phyloP scores from a whole-genome alignment of 441 rosid genomes.

The Gossypium armourianum region DNA sequence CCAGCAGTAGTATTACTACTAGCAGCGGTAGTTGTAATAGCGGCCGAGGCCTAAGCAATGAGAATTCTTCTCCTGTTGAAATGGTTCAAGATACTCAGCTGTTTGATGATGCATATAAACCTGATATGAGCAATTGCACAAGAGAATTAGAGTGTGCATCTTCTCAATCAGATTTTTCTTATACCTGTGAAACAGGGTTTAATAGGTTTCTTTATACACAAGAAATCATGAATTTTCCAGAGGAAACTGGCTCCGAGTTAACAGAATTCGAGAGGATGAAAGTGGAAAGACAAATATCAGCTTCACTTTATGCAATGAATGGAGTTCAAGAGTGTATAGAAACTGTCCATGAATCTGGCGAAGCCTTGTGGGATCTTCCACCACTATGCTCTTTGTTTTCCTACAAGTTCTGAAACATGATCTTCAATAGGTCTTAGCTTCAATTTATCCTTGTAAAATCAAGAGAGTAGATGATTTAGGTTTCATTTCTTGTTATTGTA shows the following conservation, averaged over 20 bases:
- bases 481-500: slow-evolving; percentile 10
- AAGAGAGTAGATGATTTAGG: slow-evolving; percentile 3
- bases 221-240: slow-evolving; percentile 39
- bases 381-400: slow-evolving; percentile 36
- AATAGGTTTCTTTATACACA: slow-evolving; percentile 39
- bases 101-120: slow-evolving; percentile 45
- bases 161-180: slow-evolving; percentile 24
- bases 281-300: slow-evolving; percentile 62
- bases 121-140: slow-evolving; percentile 42
- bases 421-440: neutral
- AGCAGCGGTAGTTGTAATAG: slow-evolving; percentile 17
- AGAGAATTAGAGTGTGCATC: slow-evolving; percentile 25
- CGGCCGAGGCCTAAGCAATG: slow-evolving; percentile 15
- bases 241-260: slow-evolving; percentile 22
- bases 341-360: slow-evolving; percentile 35
- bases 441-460: neutral
- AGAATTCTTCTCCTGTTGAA: slow-evolving; percentile 19
- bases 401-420: neutral
- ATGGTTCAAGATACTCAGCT: slow-evolving; percentile 21
- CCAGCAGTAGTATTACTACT: slow-evolving; percentile 9
- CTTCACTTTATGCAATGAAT: slow-evolving; percentile 54
- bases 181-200: slow-evolving; percentile 24
- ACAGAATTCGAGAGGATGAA: slow-evolving; percentile 58
- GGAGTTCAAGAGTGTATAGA: slow-evolving; percentile 60
- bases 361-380: slow-evolving; percentile 67